phyloP scores from a whole-genome alignment of 2,329 filamentous ascomycete species.

The Diaporthe caulivora region DNA sequence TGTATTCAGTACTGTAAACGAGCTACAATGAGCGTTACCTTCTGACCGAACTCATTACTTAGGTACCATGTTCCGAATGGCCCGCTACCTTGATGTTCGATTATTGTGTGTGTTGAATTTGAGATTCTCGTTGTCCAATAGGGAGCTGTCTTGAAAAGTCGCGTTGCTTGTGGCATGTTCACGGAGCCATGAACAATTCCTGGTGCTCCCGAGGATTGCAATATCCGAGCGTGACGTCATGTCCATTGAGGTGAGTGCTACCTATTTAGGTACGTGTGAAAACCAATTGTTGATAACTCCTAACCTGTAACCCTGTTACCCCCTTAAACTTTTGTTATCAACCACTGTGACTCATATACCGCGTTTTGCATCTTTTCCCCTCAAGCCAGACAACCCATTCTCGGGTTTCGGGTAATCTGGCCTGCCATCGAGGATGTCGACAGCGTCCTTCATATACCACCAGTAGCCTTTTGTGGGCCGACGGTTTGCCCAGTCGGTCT shows the following conservation, averaged over 20 bases:
- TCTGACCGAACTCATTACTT: no score
- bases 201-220: no score
- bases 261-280: constrained; percentile 15
- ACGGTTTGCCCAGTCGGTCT: constrained; percentile 94
- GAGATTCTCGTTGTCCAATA: no score
- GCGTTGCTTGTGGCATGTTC: no score
- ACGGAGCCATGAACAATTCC: no score
- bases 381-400: constrained; percentile 61
- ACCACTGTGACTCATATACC: constrained; percentile 52
- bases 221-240: constrained; percentile 17
- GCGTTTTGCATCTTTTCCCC: constrained; percentile 72
- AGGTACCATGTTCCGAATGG: no score
- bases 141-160: no score
- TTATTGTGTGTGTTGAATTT: no score
- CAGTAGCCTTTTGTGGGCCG: constrained; percentile 89
- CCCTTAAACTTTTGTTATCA: not conserved
- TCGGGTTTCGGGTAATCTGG: constrained; percentile 66
- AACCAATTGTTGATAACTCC: constrained; percentile 31
- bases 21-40: no score
- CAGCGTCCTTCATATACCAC: constrained; percentile 82
- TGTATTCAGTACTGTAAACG: no score
- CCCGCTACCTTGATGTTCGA: no score
- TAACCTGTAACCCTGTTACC: constrained; percentile 13
- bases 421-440: constrained; percentile 86
- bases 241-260: constrained; percentile 20